phyloP scores from a whole-genome alignment of 116 monocot species.

The Iris pallida region DNA sequence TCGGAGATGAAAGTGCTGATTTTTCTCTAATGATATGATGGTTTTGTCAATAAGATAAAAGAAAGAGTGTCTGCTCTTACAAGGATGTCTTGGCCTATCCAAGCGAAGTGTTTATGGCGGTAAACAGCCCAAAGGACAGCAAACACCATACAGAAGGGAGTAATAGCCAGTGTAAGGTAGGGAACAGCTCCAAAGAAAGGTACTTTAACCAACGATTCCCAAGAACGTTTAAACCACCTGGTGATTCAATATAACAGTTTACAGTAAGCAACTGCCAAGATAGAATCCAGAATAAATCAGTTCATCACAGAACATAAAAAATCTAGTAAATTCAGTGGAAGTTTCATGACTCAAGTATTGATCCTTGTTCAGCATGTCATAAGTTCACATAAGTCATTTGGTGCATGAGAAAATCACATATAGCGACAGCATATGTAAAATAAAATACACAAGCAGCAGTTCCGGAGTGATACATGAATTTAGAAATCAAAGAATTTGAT shows the following conservation, averaged over 20 bases:
- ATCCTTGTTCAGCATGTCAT: no score
- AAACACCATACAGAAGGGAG: slow-evolving; percentile 82
- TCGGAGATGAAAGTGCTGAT: not conserved
- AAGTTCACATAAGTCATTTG: no score
- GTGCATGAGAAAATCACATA: no score
- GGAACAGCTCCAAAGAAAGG: slow-evolving; percentile 94
- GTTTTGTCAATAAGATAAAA: not conserved
- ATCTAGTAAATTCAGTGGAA: no score
- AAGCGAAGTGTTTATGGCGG: slow-evolving; percentile 54
- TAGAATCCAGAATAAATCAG: no score
- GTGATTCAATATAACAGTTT: not conserved
- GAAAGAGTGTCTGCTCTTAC: slow-evolving; percentile 36
- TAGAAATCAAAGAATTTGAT: no score
- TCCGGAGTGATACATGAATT: no score
- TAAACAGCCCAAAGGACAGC: slow-evolving; percentile 91
- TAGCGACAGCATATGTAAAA: no score
- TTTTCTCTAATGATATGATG: not conserved
- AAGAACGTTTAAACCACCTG: slow-evolving; percentile 91
- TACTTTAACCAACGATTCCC: slow-evolving; percentile 82
- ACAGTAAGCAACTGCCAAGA: no score
- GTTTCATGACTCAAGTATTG: no score
- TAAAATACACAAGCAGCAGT: no score
- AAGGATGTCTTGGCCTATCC: slow-evolving; percentile 98
- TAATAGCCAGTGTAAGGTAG: slow-evolving; percentile 73
- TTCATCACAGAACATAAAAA: no score